These are phyloP conservation scores for Filobasidium uniguttulatum DNA, from an alignment of 1,284 basidiomycete species.

Conservation along the genomic window DNA sequence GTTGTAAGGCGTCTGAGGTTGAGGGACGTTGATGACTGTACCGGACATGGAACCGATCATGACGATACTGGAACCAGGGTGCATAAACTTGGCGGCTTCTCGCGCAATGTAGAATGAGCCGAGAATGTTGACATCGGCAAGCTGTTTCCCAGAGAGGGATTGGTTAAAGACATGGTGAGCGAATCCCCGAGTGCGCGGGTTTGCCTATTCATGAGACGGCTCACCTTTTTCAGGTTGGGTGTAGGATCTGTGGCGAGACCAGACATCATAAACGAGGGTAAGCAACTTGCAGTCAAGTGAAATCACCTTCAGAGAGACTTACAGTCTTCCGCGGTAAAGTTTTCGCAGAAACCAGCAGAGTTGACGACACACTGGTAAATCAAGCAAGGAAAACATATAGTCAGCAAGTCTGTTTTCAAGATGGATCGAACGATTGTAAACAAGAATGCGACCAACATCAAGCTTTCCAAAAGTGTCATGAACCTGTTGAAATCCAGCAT, in stretches of 20 bases:
- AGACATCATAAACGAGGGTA: background rate
- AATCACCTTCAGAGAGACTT: background rate
- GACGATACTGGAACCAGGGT: constrained; percentile 61
- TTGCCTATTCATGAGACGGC: too few relatives aligned
- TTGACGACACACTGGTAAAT: constrained; percentile 53
- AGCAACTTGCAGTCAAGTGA: background rate
- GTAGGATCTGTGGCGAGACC: constrained; percentile 53
- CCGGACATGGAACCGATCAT: constrained; percentile 85
- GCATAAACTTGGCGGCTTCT: constrained; percentile 60
- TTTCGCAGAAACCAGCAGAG: constrained; percentile 83
- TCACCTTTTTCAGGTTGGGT: constrained; percentile 54
- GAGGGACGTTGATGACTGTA: constrained; percentile 68
- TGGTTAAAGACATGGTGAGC: background rate
- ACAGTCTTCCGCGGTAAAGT: constrained; percentile 75
- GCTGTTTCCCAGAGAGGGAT: constrained; percentile 21
- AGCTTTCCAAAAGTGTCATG: constrained; percentile 65
- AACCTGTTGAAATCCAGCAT: constrained; percentile 54
- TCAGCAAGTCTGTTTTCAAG: background rate
- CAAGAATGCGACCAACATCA: constrained; percentile 40
- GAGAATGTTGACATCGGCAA: constrained; percentile 88
- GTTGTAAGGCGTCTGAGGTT: constrained; percentile 91
- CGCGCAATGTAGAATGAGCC: constrained; percentile 80
- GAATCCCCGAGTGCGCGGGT: too few relatives aligned
- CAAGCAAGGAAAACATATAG: too few relatives aligned
- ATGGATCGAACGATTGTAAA: background rate